Evolutionary conservation across 2,329 filamentous ascomycete genomes (phyloP), one percentile per base, ranked within the genome.

Genomic region (Trichoderma hamatum): DNA sequence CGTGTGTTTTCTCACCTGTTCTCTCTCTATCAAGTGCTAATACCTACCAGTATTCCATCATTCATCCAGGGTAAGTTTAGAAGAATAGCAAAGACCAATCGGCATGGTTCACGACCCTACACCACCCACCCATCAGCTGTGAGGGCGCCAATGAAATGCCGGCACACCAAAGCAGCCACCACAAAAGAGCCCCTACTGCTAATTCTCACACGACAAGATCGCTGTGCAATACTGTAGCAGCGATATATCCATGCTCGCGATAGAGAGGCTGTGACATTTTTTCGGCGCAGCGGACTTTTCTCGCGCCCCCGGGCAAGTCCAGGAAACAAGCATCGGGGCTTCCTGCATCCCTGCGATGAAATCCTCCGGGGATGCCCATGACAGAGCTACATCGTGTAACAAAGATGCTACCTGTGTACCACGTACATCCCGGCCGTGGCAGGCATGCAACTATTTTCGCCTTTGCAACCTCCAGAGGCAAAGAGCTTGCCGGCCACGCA

Each of bases 71-170:
- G 52, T 67, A 59, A 58, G 55, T 59, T 43, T 28, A 59, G 51
- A 43, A 19, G 24, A 9, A 21, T 14, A 36, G 24, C 28, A 21
- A 30, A 62, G 39, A 46, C 60, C 67, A 69, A 69, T 69, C 67
- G 67, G 67, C 60, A 69, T 34, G 16, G 39, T 69, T 64, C 52
- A 28, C 55, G 36, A 49, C 66, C 58, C 67, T 69, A 69, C 67
- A 65, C 49, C 30, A 30, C 5, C 30, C 30, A 30, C 9, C 30
- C 2, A 54, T 30, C 32, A 28, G 61, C 32, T 64, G 61, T 43
- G 56, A 64, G 21, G 49, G 61, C 49, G 39, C 61, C 62, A 65
- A 46, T 56, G 43, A 65, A 64, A 65, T 51, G 61, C 28, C 61
- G 49, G 61, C 49, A 64, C 46, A 13, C 46, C 46, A 49, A 49